Percentiles rank a stretch among this genome's conserved stretches.
These are phyloP conservation scores for Gnomoniopsis sp. DNA, from an alignment of 2,329 filamentous ascomycete species.

Conservation along the genomic window DNA sequence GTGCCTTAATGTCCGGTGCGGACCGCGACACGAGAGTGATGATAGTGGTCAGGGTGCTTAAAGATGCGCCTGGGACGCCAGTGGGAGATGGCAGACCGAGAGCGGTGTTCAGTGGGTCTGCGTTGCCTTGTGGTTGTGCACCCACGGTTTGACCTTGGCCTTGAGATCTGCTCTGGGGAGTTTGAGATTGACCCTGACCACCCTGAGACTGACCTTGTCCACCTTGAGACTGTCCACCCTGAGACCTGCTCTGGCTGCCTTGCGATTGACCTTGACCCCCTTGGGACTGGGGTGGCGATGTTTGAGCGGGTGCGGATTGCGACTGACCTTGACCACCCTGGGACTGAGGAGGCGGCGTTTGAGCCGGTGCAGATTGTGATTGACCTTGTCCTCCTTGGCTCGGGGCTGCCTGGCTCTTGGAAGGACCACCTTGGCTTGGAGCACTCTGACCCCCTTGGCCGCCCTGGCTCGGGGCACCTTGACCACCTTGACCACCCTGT, in stretches of 20 bases:
- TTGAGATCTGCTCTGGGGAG: not conserved
- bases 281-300: not conserved
- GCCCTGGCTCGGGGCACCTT: constrained; percentile 1
- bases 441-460: not conserved
- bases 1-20: constrained; percentile 8
- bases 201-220: not conserved
- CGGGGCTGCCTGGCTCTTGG: not conserved
- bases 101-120: constrained; percentile 1
- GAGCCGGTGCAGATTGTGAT: constrained; percentile 1
- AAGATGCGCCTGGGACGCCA: not conserved
- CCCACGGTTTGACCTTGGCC: not conserved
- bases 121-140: not conserved
- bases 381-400: not conserved
- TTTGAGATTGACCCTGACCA: not conserved
- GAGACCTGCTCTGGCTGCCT: not conserved
- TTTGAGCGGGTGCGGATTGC: not conserved
- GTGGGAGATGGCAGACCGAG: constrained; percentile 2
- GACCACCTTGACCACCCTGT: constrained; percentile 6
- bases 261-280: constrained; percentile 4
- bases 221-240: not conserved
- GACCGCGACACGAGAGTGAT: not conserved
- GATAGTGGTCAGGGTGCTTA: not conserved
- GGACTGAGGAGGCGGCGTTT: not conserved
- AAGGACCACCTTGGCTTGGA: not conserved
- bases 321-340: constrained; percentile 6